Conservation (phyloP, 495 filamentous ascomycete species). For the Aspergillus saccharolyticus region DNA sequence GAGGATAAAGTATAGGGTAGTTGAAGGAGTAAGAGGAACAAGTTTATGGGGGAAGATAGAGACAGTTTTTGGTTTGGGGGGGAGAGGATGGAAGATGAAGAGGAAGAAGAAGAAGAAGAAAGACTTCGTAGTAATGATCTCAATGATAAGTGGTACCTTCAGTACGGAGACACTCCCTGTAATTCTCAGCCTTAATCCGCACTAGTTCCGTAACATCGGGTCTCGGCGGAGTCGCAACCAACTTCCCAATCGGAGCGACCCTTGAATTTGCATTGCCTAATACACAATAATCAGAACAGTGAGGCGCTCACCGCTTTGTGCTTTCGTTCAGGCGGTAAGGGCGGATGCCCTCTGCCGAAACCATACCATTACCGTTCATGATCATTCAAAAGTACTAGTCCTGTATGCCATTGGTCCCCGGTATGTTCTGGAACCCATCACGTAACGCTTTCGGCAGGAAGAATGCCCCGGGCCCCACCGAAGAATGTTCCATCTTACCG, state of each 20-base stretch:
- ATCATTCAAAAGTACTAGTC: constrained; percentile 2
- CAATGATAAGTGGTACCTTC: constrained; percentile 8
- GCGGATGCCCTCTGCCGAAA: constrained; percentile 12
- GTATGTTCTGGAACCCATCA: constrained; percentile 5
- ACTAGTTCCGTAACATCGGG: constrained; percentile 1
- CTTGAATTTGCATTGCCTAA: too few species aligned
- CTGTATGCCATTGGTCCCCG: background rate
- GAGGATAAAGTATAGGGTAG: constrained; percentile 2
- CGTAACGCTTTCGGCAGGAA: background rate
- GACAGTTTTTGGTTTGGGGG: constrained; percentile 8
- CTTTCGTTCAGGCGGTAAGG: constrained; percentile 10
- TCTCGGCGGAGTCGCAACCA: constrained; percentile 1
- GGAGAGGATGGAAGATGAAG: background rate
- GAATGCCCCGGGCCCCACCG: too few species aligned
- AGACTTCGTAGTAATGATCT: constrained; percentile 5
- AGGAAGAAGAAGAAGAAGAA: background rate
- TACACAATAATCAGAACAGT: too few species aligned
- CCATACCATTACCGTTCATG: too few species aligned
- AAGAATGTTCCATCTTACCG: constrained; percentile 11
- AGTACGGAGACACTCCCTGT: too few species aligned
- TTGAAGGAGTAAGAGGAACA: background rate
- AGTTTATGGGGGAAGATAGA: constrained; percentile 4
- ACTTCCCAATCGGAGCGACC: background rate
- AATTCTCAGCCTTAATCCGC: background rate
- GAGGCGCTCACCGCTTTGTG: background rate